Percentiles rank a stretch among this genome's conserved stretches.
Evolutionary conservation across 2,329 filamentous ascomycete genomes (phyloP).

Genomic region (Phialophora macrospora): DNA sequence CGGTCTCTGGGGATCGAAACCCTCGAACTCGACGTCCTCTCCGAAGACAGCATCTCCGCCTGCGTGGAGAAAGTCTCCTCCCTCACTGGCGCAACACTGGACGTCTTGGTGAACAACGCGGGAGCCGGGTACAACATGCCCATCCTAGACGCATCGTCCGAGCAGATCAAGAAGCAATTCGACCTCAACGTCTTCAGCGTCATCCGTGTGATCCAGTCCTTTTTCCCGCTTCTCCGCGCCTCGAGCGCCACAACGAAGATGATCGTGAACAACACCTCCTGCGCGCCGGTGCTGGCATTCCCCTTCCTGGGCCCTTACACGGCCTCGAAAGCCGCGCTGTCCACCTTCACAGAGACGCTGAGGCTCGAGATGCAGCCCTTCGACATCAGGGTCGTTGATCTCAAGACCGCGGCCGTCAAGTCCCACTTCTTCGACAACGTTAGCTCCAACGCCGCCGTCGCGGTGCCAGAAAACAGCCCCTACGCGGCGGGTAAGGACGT

Average conservation of each 20-base stretch:
- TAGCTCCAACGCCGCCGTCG: slow-evolving; percentile 46
- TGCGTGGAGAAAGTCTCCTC: slow-evolving; percentile 34
- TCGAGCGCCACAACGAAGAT: slow-evolving; percentile 38
- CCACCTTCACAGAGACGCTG: slow-evolving; percentile 60
- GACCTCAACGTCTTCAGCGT: slow-evolving; percentile 52
- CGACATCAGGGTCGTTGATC: slow-evolving; percentile 41
- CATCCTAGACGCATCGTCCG: slow-evolving; percentile 46
- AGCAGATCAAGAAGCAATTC: slow-evolving; percentile 41
- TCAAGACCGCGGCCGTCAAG: slow-evolving; percentile 39
- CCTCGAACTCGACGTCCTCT: slow-evolving; percentile 44
- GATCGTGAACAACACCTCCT: slow-evolving; percentile 41
- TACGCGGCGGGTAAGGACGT: slow-evolving; percentile 59
- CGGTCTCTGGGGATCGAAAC: slow-evolving; percentile 40
- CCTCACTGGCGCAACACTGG: slow-evolving; percentile 40
- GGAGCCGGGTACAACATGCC: slow-evolving; percentile 46
- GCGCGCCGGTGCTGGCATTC: slow-evolving; percentile 33
- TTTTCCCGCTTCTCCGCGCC: slow-evolving; percentile 37
- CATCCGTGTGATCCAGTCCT: slow-evolving; percentile 45
- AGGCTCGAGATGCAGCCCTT: slow-evolving; percentile 44
- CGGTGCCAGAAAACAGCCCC: slow-evolving; percentile 54
- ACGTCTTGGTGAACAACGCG: slow-evolving; percentile 54
- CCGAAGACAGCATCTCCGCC: slow-evolving; percentile 41
- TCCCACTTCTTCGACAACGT: slow-evolving; percentile 47
- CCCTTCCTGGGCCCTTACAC: slow-evolving; percentile 45
- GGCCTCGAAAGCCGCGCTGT: slow-evolving; percentile 60